phyloP scores from a whole-genome alignment of 192 early-diverging fungal species.

The Oehlia diaphana region DNA sequence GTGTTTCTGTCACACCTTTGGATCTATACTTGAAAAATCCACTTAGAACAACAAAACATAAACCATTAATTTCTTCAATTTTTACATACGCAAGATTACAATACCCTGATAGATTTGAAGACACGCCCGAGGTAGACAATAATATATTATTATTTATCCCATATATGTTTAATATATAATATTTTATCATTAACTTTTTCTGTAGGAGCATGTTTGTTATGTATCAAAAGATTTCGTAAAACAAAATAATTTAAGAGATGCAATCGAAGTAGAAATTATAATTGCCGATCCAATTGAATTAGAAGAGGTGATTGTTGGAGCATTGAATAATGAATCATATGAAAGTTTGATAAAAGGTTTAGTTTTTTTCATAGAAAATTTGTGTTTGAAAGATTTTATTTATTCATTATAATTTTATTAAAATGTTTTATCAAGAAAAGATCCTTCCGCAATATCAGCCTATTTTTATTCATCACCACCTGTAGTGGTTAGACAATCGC shows the following conservation, averaged over 20 bases:
- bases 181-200: background rate
- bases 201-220: conserved; percentile 21
- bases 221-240: conserved; percentile 20
- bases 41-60: background rate
- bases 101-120: conserved; percentile 4
- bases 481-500: conserved; percentile 42
- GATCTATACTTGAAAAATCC: background rate
- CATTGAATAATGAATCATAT: conserved; percentile 53
- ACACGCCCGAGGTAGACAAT: background rate
- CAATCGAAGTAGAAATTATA: conserved; percentile 33
- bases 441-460: conserved; percentile 32
- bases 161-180: background rate
- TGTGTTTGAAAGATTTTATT: conserved; percentile 25
- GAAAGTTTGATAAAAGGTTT: conserved; percentile 43
- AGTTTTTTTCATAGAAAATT: background rate
- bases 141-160: background rate
- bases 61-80: background rate
- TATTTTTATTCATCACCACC: conserved; percentile 35
- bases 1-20: background rate
- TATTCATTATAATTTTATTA: conserved; percentile 9
- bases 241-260: conserved; percentile 8
- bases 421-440: conserved; percentile 22
- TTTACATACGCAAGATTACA: conserved; percentile 9
- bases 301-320: conserved; percentile 64
- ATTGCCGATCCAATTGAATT: conserved; percentile 52